Evolutionary conservation across 495 filamentous ascomycete genomes (phyloP).

Genomic region (Podospora anserina): DNA sequence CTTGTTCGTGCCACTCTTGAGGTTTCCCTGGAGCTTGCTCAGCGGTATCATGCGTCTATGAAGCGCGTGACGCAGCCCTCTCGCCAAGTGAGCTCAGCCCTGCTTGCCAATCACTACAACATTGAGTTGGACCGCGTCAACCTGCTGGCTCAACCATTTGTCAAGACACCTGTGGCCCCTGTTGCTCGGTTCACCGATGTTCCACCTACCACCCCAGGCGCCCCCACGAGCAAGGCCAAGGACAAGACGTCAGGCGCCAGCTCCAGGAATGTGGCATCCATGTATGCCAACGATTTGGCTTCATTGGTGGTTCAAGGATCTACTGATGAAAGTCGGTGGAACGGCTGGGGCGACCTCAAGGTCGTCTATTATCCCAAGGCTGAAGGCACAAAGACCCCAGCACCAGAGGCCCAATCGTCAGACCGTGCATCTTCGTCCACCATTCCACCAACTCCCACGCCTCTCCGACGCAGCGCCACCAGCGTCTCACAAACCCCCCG

Average conservation of each 20-base stretch:
- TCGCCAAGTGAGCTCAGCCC: constrained; percentile 61
- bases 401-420: constrained; percentile 11
- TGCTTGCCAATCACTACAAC: constrained; percentile 86
- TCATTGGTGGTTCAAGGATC: constrained; percentile 56
- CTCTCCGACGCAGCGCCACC: constrained; percentile 47
- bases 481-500: constrained; percentile 38
- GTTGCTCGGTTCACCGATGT: constrained; percentile 30
- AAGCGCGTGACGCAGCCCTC: constrained; percentile 60
- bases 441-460: constrained; percentile 44
- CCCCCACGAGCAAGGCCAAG: constrained; percentile 61
- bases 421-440: constrained; percentile 18
- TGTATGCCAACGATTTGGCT: constrained; percentile 75
- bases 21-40: constrained; percentile 76
- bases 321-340: constrained; percentile 43
- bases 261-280: constrained; percentile 45
- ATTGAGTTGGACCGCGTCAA: constrained; percentile 88
- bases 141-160: constrained; percentile 77
- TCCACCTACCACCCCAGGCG: constrained; percentile 46
- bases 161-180: constrained; percentile 55
- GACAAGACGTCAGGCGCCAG: constrained; percentile 53
- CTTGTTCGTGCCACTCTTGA: constrained; percentile 72
- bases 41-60: constrained; percentile 85
- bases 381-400: constrained; percentile 13
- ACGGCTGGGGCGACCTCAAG: constrained; percentile 51
- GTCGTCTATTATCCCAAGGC: constrained; percentile 45